Percentiles rank a stretch among this genome's conserved stretches.
Evolutionary conservation across 495 filamentous ascomycete species (phyloP).

Genomic region (Tuber magnatum): DNA sequence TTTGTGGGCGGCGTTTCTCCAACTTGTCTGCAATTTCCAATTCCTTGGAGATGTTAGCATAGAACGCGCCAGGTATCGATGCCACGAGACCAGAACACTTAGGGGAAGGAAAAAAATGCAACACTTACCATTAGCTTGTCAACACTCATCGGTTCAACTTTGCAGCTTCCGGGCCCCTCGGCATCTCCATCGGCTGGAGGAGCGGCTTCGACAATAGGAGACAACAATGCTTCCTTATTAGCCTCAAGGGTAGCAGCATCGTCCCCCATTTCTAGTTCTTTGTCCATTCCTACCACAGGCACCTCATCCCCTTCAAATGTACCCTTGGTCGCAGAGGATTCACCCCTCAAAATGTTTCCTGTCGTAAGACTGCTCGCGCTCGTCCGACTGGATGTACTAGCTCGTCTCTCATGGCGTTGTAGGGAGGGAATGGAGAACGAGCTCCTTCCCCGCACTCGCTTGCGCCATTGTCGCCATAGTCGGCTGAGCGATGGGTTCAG

Average conservation of each 20-base stretch:
- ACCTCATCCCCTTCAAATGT: neutral
- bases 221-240: neutral
- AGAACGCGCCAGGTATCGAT: neutral
- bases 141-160: neutral
- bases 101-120: neutral
- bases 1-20: constrained; percentile 56
- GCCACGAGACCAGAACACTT: neutral
- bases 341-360: neutral
- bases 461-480: constrained; percentile 93
- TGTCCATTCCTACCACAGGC: neutral
- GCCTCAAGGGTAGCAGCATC: neutral
- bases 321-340: neutral
- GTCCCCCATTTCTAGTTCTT: neutral
- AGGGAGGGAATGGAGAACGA: constrained; percentile 39
- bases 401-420: constrained; percentile 23
- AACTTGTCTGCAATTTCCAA: constrained; percentile 28
- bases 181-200: neutral
- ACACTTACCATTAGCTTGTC: neutral
- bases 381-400: constrained; percentile 25
- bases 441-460: constrained; percentile 53
- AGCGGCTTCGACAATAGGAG: neutral
- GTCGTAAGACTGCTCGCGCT: constrained; percentile 16
- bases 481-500: constrained; percentile 78
- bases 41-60: constrained; percentile 21
- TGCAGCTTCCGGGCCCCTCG: neutral